Base-by-base conservation (phyloP, 202 grass and related monocot species). In the Saccharum hybrid region DNA sequence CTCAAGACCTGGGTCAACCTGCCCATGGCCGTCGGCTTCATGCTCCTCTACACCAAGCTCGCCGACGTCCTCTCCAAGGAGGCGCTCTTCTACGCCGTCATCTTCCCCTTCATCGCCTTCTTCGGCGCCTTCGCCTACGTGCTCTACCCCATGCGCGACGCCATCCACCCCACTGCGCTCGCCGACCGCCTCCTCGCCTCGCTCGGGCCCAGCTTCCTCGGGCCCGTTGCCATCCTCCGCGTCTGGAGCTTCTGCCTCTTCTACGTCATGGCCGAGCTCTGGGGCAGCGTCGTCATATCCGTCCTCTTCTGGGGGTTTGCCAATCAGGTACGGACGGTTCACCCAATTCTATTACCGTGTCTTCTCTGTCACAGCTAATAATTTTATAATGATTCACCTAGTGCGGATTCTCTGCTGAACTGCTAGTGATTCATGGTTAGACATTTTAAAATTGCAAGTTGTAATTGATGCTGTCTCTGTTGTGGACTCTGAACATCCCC, bases 1-100 rank as follows among this genome's bases (percentile, higher is more conserved):
- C 81, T 98, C 83, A 98, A 98, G 93, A 98, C 96, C 0, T 98
- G 93, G 96, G 96, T 96, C 67, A 98, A 96, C 81, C 86, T 98
- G 46, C 96, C 96, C 76, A 96, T 95, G 96, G 96, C 96, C 41
- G 41, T 98, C 39, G 96, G 96, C 13, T 98, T 98, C 87, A 98
- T 98, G 96, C 80, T 98, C 16, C 91, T 98, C 64, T 96, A 96
- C 93, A 94, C 92, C 85, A 96, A 92, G 88, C 96, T 98, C 60
- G 85, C 93, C 38, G 88, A 94, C 69, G 89, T 88, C 19, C 93
- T 96, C 39, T 94, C 96, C 64, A 96, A 92, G 83, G 93, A 98
- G 81, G 75, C 87, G 68, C 96, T 98, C 84, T 96, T 98, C 88
- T 98, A 98, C 85, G 93, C 88, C 59, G 91, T 98, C 70, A 94